phyloP scores from a whole-genome alignment of 2,329 filamentous ascomycete genomes.

The Calcarisporium arbuscula region DNA sequence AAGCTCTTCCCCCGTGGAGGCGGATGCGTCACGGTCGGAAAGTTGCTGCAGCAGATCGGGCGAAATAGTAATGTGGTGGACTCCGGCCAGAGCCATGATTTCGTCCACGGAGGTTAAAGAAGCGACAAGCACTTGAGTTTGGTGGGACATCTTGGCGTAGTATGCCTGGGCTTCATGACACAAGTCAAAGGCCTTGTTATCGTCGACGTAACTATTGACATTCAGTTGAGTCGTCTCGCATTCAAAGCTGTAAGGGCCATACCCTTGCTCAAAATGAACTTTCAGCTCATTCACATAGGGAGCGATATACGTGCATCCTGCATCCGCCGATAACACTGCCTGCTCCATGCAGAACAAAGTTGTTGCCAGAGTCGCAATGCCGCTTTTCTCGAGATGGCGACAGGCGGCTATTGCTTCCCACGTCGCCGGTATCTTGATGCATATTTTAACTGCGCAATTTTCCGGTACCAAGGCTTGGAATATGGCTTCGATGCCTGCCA shows the following conservation, averaged over 20 bases:
- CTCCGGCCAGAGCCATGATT: constrained; percentile 51
- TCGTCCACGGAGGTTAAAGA: constrained; percentile 52
- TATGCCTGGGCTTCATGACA: constrained; percentile 46
- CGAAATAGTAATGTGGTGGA: constrained; percentile 53
- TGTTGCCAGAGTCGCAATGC: constrained; percentile 55
- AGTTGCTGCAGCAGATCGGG: constrained; percentile 44
- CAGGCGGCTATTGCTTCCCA: constrained; percentile 60
- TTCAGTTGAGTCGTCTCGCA: too few relatives aligned
- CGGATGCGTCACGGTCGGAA: constrained; percentile 26
- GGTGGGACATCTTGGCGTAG: constrained; percentile 33
- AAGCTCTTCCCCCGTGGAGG: too few relatives aligned
- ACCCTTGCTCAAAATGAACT: constrained; percentile 51
- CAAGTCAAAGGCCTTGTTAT: constrained; percentile 42
- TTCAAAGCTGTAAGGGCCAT: constrained; percentile 15
- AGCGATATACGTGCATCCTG: constrained; percentile 54
- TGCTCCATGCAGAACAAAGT: constrained; percentile 58
- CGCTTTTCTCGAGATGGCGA: constrained; percentile 41
- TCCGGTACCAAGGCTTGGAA: constrained; percentile 36
- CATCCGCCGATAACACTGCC: constrained; percentile 50
- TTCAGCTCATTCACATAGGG: constrained; percentile 61
- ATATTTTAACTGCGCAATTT: constrained; percentile 44
- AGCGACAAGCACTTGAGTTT: constrained; percentile 48
- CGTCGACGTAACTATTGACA: constrained; percentile 37
- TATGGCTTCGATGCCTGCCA: constrained; percentile 42
- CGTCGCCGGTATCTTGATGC: constrained; percentile 57